Evolutionary conservation across 257 asterid genomes (phyloP).

Genomic region (Paraleonurus japonicus): DNA sequence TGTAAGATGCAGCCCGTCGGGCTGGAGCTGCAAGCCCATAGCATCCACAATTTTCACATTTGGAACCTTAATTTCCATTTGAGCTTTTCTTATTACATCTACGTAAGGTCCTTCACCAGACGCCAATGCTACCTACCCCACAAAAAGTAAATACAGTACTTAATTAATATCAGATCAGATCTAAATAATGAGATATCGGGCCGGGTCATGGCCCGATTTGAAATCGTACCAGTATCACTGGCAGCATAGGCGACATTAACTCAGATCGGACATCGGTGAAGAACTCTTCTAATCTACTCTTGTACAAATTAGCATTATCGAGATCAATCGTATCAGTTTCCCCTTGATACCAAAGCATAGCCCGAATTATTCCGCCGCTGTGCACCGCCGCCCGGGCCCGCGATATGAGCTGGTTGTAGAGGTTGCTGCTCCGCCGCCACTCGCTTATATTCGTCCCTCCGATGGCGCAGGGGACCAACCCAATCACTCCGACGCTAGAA

Average conservation of each 20-base stretch:
- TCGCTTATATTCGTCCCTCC: constrained; percentile 58
- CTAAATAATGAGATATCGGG: neutral
- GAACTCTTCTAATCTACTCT: constrained; percentile 35
- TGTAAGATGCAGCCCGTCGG: constrained; percentile 52
- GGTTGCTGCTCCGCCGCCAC: constrained; percentile 46
- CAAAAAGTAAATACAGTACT: neutral
- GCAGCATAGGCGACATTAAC: constrained; percentile 31
- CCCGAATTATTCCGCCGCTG: constrained; percentile 44
- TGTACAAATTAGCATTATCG: constrained; percentile 37
- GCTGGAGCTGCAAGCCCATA: constrained; percentile 38
- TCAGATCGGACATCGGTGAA: constrained; percentile 43
- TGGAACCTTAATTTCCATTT: constrained; percentile 36
- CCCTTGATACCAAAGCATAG: constrained; percentile 69
- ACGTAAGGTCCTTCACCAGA: constrained; percentile 50
- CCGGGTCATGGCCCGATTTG: neutral
- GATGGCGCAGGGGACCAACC: constrained; percentile 76
- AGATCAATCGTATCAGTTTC: constrained; percentile 46
- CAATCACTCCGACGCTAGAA: constrained; percentile 48
- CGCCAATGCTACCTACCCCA: constrained; percentile 55
- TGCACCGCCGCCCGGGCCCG: constrained; percentile 45
- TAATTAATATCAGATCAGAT: neutral
- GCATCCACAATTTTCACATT: constrained; percentile 63
- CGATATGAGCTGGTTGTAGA: constrained; percentile 40
- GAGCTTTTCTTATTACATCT: constrained; percentile 50
- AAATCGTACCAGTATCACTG: constrained; percentile 39